Evolutionary conservation across 768 basidiomycete genomes (phyloP), one percentile per base, ranked within the genome.

Genomic region (Leucosporidium yakuticum): DNA sequence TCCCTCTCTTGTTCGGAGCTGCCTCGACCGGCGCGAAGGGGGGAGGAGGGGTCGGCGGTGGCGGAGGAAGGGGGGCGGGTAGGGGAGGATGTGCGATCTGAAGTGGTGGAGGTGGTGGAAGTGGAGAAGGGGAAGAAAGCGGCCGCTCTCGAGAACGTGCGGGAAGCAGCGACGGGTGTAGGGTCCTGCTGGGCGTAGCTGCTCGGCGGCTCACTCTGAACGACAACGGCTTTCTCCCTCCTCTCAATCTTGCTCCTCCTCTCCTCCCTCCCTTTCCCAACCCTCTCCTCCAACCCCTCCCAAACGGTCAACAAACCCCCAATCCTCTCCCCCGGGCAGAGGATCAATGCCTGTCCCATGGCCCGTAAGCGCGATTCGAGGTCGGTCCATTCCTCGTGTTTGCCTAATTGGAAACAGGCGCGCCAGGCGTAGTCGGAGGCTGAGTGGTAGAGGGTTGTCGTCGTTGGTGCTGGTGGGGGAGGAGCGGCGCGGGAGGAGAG

Each of bases 391-490:
- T 89, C 90, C 11, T 85, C 81, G 72, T 92, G 88, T 67, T 87
- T 84, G 31, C 60, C 94, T 4, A 98, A 84, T 78, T 90, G 88
- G 79, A 87, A 91, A 76, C 90, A 91, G 4, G 88, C 86, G 32
- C 88, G 86, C 94, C 94, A 98, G 71, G 88, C 90, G 47, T 93
- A 87, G 71, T 91, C 88, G 57, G 83, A 83, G 2, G 88, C 88
- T 3, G 6, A 7, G 39, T 8, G 39, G 39, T 44, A 44, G 39
- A 44, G 39, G 11, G 8, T 44, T 15, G 39, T 68, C 88, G 86
- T n/a, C n/a, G n/a, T n/a, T n/a, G n/a, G n/a, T n/a, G n/a, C n/a
- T n/a, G n/a, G n/a, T n/a, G n/a, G n/a, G n/a, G n/a, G n/a, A n/a
- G n/a, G n/a, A n/a, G n/a, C n/a, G n/a, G n/a, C n/a, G n/a, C n/a